These are phyloP conservation scores for Puccinellia tenuiflora DNA, from an alignment of 176 grass and related monocot genomes.

Conservation along the genomic window DNA sequence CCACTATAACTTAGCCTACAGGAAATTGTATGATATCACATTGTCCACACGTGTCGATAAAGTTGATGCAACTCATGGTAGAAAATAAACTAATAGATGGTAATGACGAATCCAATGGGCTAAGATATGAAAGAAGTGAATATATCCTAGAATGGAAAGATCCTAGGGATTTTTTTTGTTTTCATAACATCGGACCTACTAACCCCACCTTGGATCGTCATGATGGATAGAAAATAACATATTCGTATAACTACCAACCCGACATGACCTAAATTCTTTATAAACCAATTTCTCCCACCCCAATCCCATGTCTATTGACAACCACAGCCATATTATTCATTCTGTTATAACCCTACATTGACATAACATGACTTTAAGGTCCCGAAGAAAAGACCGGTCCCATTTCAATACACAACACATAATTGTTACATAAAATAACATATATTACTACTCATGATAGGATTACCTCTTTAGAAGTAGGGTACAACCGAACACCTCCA, in stretches of 20 bases:
- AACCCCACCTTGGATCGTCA: background rate
- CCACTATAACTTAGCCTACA: background rate
- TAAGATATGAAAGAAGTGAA: background rate
- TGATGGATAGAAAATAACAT: background rate
- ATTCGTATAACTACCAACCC: background rate
- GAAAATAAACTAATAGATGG: background rate
- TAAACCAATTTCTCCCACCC: background rate
- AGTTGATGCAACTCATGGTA: background rate
- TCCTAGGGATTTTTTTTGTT: background rate
- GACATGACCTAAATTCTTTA: background rate
- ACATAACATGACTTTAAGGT: background rate
- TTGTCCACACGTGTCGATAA: background rate
- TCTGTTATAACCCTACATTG: background rate
- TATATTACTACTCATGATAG: background rate
- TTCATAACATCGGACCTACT: background rate
- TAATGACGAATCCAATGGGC: background rate
- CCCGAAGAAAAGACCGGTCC: background rate
- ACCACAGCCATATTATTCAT: background rate
- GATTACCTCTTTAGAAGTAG: background rate
- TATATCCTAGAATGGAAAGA: background rate
- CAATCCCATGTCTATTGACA: background rate
- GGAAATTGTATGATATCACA: background rate
- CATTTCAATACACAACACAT: background rate
- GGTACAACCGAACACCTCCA: background rate
- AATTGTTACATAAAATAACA: background rate